Conservation (phyloP, 1,284 basidiomycete species). For the Mrakiaceae sp. region DNA sequence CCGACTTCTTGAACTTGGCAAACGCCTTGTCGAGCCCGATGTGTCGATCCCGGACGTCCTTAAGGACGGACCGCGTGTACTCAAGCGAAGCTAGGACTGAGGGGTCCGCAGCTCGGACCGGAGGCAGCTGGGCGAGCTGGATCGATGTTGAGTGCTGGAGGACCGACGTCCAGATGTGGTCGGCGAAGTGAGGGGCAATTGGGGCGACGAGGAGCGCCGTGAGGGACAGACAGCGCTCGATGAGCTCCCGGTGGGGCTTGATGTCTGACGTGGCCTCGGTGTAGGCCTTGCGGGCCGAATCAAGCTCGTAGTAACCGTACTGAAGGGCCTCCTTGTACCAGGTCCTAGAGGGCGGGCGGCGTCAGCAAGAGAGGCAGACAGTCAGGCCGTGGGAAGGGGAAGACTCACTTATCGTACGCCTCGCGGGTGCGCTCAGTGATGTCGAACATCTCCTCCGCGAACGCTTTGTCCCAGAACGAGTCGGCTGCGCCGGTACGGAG, state of each 20-base stretch:
- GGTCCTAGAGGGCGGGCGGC: conserved; percentile 44
- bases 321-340: conserved; percentile 95
- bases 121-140: conserved; percentile 55
- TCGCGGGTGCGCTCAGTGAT: conserved; percentile 67
- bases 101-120: conserved; percentile 33
- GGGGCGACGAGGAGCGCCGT: conserved; percentile 73
- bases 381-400: neutral
- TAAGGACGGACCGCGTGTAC: conserved; percentile 77
- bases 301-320: conserved; percentile 91
- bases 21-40: conserved; percentile 54
- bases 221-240: conserved; percentile 67
- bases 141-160: conserved; percentile 65
- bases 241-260: conserved; percentile 73
- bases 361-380: conserved; percentile 3
- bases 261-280: conserved; percentile 75
- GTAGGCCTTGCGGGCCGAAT: conserved; percentile 89
- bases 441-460: conserved; percentile 84
- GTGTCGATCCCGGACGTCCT: conserved; percentile 85
- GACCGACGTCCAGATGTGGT: conserved; percentile 74
- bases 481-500: conserved; percentile 51
- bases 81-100: conserved; percentile 54
- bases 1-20: conserved; percentile 36
- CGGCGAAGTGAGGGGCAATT: conserved; percentile 89
- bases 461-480: conserved; percentile 65
- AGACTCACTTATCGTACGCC: conserved; percentile 62